Conservation (phyloP, 345 rosid genomes). For the Pistacia integerrima region DNA sequence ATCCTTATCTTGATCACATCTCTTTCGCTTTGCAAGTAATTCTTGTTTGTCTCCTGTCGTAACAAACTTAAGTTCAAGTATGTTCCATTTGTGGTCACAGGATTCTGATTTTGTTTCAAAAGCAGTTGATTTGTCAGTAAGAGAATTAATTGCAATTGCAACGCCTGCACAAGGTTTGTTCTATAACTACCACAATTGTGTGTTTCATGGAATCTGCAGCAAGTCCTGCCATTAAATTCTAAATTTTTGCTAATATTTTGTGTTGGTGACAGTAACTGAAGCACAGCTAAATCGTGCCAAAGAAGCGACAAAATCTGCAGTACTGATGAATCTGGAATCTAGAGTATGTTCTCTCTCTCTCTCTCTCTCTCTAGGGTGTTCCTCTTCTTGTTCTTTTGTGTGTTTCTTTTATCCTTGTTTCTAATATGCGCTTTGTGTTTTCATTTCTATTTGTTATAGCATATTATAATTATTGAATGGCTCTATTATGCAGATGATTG, state of each 20-base stretch:
- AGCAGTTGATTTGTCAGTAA: constrained; percentile 58
- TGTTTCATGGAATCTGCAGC: not conserved
- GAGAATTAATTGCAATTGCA: constrained; percentile 56
- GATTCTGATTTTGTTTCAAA: constrained; percentile 49
- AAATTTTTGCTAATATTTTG: not conserved
- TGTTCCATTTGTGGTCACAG: constrained; percentile 37
- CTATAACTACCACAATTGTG: not conserved
- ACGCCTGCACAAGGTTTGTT: constrained; percentile 56
- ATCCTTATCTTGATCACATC: not conserved
- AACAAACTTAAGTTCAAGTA: not conserved
- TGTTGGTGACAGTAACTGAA: constrained; percentile 43
- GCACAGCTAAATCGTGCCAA: constrained; percentile 60
- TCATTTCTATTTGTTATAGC: not conserved
- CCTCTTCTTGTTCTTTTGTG: not conserved
- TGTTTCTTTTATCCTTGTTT: not conserved
- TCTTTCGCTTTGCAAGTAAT: not conserved
- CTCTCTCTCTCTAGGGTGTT: not conserved
- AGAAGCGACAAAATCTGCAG: constrained; percentile 71
- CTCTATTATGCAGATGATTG: constrained; percentile 44
- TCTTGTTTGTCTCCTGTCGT: not conserved
- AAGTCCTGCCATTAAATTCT: not conserved
- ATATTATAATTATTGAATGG: constrained; percentile 2
- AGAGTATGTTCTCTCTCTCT: constrained; percentile 48
- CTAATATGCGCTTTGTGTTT: not conserved
- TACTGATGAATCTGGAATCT: constrained; percentile 74